phyloP scores from a whole-genome alignment of 306 rosid species.

The Quercus aquifolioides region DNA sequence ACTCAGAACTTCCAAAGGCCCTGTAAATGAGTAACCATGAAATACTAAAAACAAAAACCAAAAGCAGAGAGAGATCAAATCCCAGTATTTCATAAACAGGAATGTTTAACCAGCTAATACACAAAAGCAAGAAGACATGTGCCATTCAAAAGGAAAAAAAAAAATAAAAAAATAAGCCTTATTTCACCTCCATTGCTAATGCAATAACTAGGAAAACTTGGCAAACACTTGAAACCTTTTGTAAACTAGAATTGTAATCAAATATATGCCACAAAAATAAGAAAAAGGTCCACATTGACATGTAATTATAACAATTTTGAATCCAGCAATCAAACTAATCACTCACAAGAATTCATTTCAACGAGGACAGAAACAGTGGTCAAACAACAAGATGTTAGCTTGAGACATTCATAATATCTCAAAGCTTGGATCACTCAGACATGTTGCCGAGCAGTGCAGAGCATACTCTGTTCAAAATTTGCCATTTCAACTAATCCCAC shows the following conservation, averaged over 20 bases:
- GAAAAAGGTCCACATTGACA: neutral
- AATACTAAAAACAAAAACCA: neutral
- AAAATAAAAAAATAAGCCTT: neutral
- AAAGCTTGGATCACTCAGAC: neutral
- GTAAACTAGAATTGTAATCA: neutral
- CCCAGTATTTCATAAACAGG: neutral
- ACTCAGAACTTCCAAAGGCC: conserved; percentile 17
- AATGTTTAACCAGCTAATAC: neutral
- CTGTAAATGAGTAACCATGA: neutral
- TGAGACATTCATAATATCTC: neutral
- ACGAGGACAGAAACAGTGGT: neutral
- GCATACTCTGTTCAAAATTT: neutral
- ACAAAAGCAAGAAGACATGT: neutral
- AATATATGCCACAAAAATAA: neutral
- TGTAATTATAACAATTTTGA: neutral
- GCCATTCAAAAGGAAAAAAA: neutral
- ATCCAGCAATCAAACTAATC: neutral
- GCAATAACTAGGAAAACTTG: neutral
- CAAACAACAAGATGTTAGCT: neutral
- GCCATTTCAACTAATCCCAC: neutral
- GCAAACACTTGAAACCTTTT: neutral
- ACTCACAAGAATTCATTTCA: neutral
- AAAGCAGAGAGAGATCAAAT: neutral
- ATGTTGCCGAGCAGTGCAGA: neutral
- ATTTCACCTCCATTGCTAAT: neutral